Base-by-base conservation (phyloP, 805 yeast genomes). In the Hanseniaspora singularis region DNA sequence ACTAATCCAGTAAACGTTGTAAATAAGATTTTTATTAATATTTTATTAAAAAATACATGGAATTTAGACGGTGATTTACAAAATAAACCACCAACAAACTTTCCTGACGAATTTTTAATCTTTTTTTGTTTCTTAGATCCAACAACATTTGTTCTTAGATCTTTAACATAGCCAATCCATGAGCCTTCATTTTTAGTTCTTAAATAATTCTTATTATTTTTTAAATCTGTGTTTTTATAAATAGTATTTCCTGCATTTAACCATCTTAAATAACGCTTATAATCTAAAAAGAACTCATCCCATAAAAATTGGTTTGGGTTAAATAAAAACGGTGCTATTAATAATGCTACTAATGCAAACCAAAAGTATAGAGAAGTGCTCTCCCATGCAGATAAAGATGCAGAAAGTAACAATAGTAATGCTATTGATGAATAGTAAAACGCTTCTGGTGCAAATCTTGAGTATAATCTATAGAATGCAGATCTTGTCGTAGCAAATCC, bases 401-500 rank as follows among this genome's bases (percentile, higher is more conserved):
- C 68, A 54, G 74, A 79, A 4, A 78, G 53, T 36, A 82, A 67
- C 52, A 79, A 57, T 47, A 73, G 54, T 34, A 74, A 62, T 22
- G 75, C 68, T 2, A 69, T 59, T 1, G 73, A 69, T 1, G 86
- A 88, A 64, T 75, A 76, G 56, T 80, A 77, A 37, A 79, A 67
- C 51, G 83, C 73, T 41, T 78, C 81, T 27, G 76, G 68, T 3
- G 86, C 77, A 62, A 80, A 83, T 51, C 87, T 69, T 9, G 85
- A 66, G 55, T 77, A 83, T 38, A 84, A 66, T 10, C 68, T 61
- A n/a, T 76, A 64, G 56, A 81, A 80, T 28, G 85, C 77, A 38
- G 74, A 69, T 58, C 94, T 70, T 1, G 77, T 69, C 3, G 88
- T 83, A 1, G 94, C 86, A 59, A 83, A 77, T 10, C 87, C 87